Evolutionary conservation across 2,329 filamentous ascomycete species (phyloP).

Genomic region (Botrytis porri): DNA sequence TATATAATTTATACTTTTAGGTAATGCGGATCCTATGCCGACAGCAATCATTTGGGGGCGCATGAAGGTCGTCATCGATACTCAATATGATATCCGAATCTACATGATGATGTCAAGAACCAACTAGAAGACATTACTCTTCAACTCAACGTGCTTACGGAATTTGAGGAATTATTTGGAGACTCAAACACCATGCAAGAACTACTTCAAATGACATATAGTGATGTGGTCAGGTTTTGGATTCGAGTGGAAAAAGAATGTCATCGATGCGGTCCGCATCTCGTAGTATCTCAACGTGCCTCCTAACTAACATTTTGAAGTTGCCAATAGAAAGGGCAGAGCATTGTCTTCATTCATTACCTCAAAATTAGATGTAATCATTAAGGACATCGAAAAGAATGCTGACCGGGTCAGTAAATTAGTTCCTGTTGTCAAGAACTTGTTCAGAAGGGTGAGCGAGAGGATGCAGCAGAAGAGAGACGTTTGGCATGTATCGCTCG

Average conservation of each 20-base stretch:
- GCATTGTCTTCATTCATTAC: slow-evolving; percentile 11
- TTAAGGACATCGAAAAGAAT: slow-evolving; percentile 12
- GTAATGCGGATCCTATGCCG: slow-evolving; percentile 16
- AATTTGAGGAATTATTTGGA: slow-evolving; percentile 15
- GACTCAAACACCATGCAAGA: slow-evolving; percentile 15
- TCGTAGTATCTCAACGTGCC: not conserved
- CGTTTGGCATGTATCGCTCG: slow-evolving; percentile 5
- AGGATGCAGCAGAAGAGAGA: slow-evolving; percentile 11
- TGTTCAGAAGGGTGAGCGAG: not conserved
- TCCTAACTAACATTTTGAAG: not conserved
- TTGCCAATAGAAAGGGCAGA: slow-evolving; percentile 16
- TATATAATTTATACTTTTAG: not conserved
- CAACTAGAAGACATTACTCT: slow-evolving; percentile 9
- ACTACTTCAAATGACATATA: slow-evolving; percentile 9
- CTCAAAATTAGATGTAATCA: slow-evolving; percentile 5
- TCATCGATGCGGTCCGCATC: slow-evolving; percentile 6
- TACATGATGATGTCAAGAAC: slow-evolving; percentile 11
- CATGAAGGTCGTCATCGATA: slow-evolving; percentile 11
- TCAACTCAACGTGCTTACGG: slow-evolving; percentile 11
- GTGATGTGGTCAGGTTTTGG: slow-evolving; percentile 10
- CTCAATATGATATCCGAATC: not conserved
- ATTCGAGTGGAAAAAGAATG: slow-evolving; percentile 12
- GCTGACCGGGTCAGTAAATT: not conserved
- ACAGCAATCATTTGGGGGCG: slow-evolving; percentile 14
- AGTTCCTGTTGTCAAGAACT: slow-evolving; percentile 15